Evolutionary conservation across 2,329 filamentous ascomycete genomes (phyloP), one percentile per base, ranked within the genome.

Genomic region (Penicillium sp.): DNA sequence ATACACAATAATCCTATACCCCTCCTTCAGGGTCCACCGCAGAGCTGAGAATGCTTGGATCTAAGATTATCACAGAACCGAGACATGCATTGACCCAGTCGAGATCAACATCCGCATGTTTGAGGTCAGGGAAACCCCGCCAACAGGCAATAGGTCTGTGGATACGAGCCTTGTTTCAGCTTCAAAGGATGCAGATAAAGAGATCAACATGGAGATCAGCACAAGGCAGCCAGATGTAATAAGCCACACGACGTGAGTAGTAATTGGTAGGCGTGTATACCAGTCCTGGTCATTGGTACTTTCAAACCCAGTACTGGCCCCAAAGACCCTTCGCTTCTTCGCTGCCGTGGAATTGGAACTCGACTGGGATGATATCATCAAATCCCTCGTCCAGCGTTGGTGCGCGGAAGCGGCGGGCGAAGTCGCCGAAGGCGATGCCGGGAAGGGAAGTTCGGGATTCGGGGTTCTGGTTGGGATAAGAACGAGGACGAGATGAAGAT

Each of bases 311-410:
- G 63, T 88, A 90, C 59, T 78, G 80, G 5, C 75, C 78, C 89
- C 90, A 96, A 39, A 87, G 70, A 32, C 72, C 72, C 62, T 82
- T 83, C 57, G 88, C 82, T 31, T 84, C 80, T 45, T 81, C 77
- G 1, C 76, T 78, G 0, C 88, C 88, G 37, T 79, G 73, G 63
- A 93, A 91, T 65, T 75, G 64, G 62, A 98, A 98, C 29, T 85
- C 79, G 0, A 95, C 73, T 48, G 81, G 79, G 1, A 80, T 75
- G 32, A 98, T 80, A 57, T 96, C 88, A 55, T 85, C 73, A 61
- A 96, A 96, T 0, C 91, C 91, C 69, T 98, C 93, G 12, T 79
- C 76, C 1, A 78, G 52, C 34, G 76, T 78, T 0, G 91, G 93
- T 57, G 84, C 77, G 56, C 82, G 81, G 69, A 87, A 93, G 46